Evolutionary conservation across 23 red algal genomes (phyloP).

Genomic region (Pyropia haitanensis): DNA sequence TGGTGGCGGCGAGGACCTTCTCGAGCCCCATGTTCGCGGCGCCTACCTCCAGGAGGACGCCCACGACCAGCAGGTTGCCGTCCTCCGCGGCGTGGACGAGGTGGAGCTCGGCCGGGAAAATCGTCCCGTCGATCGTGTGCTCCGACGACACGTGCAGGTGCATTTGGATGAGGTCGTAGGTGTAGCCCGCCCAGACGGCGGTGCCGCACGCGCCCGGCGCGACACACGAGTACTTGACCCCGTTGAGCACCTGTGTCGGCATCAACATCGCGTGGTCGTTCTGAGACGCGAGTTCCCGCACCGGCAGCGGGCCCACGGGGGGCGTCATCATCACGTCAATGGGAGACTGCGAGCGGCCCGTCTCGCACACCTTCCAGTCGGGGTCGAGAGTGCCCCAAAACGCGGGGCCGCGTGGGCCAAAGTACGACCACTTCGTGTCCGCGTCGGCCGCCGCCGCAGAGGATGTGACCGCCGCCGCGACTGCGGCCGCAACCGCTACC

Average conservation of each 20-base stretch:
- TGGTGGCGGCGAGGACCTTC: background rate
- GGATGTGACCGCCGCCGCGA: no score
- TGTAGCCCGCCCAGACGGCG: slow-evolving; percentile 5
- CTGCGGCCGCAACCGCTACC: no score
- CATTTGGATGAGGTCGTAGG: slow-evolving; percentile 24
- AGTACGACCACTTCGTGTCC: background rate
- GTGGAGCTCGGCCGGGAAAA: slow-evolving; percentile 51
- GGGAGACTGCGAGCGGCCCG: background rate
- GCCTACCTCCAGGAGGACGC: slow-evolving; percentile 2
- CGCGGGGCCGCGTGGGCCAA: background rate
- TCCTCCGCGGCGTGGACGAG: slow-evolving; percentile 47
- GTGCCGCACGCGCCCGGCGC: background rate
- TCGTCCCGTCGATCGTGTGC: slow-evolving; percentile 35
- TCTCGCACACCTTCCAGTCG: background rate
- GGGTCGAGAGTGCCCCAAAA: background rate
- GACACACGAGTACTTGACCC: background rate
- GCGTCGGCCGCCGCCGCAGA: no score
- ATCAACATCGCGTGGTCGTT: background rate
- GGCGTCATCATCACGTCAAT: background rate
- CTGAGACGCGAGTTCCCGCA: background rate
- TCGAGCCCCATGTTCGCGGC: background rate
- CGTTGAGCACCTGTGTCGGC: background rate
- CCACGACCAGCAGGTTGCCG: slow-evolving; percentile 41
- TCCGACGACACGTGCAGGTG: slow-evolving; percentile 54
- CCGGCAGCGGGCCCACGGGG: no score